Base-by-base conservation (phyloP, 1,284 basidiomycete species). In the Golubevia pallescens region DNA sequence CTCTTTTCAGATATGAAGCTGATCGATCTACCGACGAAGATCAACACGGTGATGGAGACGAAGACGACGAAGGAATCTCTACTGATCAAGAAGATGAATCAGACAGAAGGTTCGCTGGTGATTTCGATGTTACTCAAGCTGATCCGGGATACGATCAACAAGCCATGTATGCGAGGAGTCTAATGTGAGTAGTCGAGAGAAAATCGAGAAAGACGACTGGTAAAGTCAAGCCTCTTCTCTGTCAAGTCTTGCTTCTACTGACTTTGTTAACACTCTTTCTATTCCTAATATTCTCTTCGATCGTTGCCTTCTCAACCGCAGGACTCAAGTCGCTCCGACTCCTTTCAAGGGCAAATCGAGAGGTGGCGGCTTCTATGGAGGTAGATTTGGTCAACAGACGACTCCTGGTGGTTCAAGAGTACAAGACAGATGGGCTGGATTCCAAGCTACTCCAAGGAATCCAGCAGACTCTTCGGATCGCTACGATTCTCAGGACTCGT, bases 11-110 rank as follows among this genome's bases (percentile, higher is more conserved):
- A 91, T 73, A 87, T 89, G 61, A 91, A 90, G 86, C 93, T 0
- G 87, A 87, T 24, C 92, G 93, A 76, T 93, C 92, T 16, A 93
- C 93, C 21, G 92, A 93, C 70, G 93, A 93, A 76, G 88, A 83
- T 23, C 87, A 69, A 90, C 92, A 62, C 38, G 79, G 78, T 32
- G 77, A 83, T 62, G 75, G 74, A 13, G 71, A 71, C 20, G 84
- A 84, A 53, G 89, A 90, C 67, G 88, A 89, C 28, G 89, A 90
- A 13, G 85, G 81, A 1, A 84, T 88, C 20, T 70, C 68, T 21
- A 70, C 65, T 2, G 69, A 69, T 3, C 75, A 77, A 32, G 91
- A 91, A 77, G 89, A 88, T 73, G 92, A 92, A 74, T 89, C 89
- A 61, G 93, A 94, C 79, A 87, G 89, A 48, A 87, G 86, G 68